Base-by-base conservation (phyloP, 768 basidiomycete species). In the Termitomyces sp. region DNA sequence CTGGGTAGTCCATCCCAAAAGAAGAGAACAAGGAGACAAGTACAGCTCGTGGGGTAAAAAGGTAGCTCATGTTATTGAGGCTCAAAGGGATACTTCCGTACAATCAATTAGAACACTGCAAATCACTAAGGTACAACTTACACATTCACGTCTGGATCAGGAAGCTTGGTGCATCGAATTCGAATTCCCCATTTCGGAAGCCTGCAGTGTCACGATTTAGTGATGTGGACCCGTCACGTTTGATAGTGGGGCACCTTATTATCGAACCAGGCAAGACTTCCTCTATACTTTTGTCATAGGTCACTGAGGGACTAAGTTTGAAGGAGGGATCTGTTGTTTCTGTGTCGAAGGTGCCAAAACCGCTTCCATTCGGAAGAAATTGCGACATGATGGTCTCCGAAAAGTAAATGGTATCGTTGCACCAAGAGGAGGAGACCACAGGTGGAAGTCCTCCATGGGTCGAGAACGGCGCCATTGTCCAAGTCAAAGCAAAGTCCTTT, bases 161-260 rank as follows among this genome's bases (percentile, higher is more conserved):
- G 65, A 16, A 76, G 62, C 41, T 70, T 72, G 16, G 61, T 56
- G 58, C 76, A 78, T 36, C 68, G 70, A 5, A 72, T 73, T 20
- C 76, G 66, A 20, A 74, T 68, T 0, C 77, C 77, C 77, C 77
- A 77, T 55, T 71, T 65, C 16, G 76, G 72, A 58, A 71, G 72
- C 50, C 75, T 75, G 28, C 16, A 37, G 50, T 12, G 42, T 24
- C 7, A 13, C 16, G 45, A 41, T 39, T 33, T 48, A 52, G 37
- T 48, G 13, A 22, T 15, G 15, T 7, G 24, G 13, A 13, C 28
- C n/a, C 44, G 18, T 15, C 29, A 33, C 22, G 22, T 54, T 12
- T 24, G 34, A 20, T 1, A 7, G 48, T 12, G 12, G 6, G n/a
- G 24, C 26, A 74, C 71, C 71, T 62, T 3, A 75, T 55, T 37